Base-by-base conservation (phyloP, 306 rosid species). In the Trifolium dubium region DNA sequence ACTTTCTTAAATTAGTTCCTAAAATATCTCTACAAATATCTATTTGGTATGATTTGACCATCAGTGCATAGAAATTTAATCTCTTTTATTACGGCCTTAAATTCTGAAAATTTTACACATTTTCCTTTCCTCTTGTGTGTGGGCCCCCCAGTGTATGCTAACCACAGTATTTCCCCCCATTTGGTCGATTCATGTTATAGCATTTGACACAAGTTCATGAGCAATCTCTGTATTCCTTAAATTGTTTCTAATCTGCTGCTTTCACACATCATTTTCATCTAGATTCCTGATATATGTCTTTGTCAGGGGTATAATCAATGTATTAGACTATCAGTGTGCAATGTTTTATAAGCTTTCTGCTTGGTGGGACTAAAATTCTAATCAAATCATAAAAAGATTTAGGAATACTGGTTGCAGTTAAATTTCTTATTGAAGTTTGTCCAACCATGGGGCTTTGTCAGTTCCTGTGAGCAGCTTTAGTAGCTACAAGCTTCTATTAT, bases 341-440 rank as follows among this genome's bases (percentile, higher is more conserved):
- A 61, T 61, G 43, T 32, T 32, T 31, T 60, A 31, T 32, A 5
- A 60, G 66, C 43, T 60, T 60, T 60, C 23, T 13, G 66, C 66
- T 61, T 61, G 44, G 12, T 23, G 3, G n/a, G 35, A 56, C 35
- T 28, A 23, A 56, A 23, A 5, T 6, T 56, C n/a, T 56, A 56
- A 56, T 56, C 7, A 10, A 56, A 28, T 29, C 35, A 56, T 56
- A 56, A 11, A 23, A 56, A 14, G 12, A 56, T 56, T 56, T 56
- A 29, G 35, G 63, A 56, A 28, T 15, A 56, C 23, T 56, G 7
- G 28, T 54, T 56, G 62, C 23, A 10, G 35, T 56, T 56, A 56
- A 14, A 23, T 56, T 56, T 56, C 34, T 28, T 15, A 56, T 56
- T 56, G 35, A 56, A 56, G 63, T 28, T 55, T 55, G 63, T 28